phyloP scores from a whole-genome alignment of 2,329 filamentous ascomycete genomes.

The Paraconiothyrium brasiliense region DNA sequence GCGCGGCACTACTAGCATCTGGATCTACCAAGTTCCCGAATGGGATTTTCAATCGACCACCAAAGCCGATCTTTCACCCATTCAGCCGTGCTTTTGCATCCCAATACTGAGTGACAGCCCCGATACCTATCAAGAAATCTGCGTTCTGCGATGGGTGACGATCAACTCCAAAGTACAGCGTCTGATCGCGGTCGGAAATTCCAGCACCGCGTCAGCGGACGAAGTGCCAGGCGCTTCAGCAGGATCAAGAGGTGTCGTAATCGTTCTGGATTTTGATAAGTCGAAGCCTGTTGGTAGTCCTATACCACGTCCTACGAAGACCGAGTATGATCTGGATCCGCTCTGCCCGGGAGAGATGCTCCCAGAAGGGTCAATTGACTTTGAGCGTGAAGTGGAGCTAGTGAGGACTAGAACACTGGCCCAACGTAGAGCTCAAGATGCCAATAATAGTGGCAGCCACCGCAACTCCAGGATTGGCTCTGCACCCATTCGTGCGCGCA shows the following conservation, averaged over 20 bases:
- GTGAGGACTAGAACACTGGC: conserved; percentile 50
- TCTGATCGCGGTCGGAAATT: conserved; percentile 51
- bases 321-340: conserved; percentile 49
- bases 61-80: conserved; percentile 41
- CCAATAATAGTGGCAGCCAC: conserved; percentile 24
- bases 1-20: conserved; percentile 50
- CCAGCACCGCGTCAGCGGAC: conserved; percentile 33
- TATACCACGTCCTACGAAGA: conserved; percentile 38
- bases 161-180: conserved; percentile 42
- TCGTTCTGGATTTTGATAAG: conserved; percentile 52
- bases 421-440: conserved; percentile 46
- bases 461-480: conserved; percentile 39
- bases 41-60: conserved; percentile 44
- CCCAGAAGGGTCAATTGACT: conserved; percentile 51
- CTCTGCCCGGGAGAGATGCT: conserved; percentile 49
- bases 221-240: conserved; percentile 39
- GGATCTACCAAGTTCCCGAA: conserved; percentile 51
- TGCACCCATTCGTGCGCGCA: conserved; percentile 41
- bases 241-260: conserved; percentile 48
- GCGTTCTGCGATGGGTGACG: conserved; percentile 48
- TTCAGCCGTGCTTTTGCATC: conserved; percentile 50
- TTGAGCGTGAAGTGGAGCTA: conserved; percentile 53
- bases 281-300: conserved; percentile 32
- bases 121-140: conserved; percentile 48
- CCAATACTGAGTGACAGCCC: conserved; percentile 44